Conservation (phyloP, 2,329 filamentous ascomycete species). For the Talaromyces sp. region DNA sequence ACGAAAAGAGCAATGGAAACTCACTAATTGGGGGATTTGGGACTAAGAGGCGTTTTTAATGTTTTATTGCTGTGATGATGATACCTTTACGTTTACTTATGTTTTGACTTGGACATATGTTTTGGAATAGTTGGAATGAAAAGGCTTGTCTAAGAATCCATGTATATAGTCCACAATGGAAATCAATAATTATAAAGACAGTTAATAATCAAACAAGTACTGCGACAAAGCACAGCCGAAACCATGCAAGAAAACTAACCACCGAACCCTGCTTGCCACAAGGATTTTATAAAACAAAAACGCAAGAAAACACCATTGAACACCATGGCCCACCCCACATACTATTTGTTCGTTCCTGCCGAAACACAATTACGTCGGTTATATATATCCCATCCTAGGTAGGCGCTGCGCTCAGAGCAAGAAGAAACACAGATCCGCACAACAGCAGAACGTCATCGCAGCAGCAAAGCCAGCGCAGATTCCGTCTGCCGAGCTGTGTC, state of each 20-base stretch:
- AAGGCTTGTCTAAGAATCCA: not conserved
- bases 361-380: not conserved
- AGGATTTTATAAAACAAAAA: not conserved
- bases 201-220: not conserved
- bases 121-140: not conserved
- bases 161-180: not conserved
- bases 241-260: not conserved
- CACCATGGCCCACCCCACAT: not conserved
- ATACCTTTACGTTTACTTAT: not conserved
- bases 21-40: not conserved
- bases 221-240: not conserved
- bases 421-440: slow-evolving; percentile 25
- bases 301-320: not conserved
- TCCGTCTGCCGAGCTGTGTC: slow-evolving; percentile 21
- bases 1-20: not conserved
- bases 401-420: not conserved
- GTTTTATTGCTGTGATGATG: not conserved
- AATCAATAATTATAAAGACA: not conserved
- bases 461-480: slow-evolving; percentile 45
- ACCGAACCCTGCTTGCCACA: not conserved
- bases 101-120: not conserved
- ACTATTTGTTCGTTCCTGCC: not conserved
- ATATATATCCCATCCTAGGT: not conserved
- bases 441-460: slow-evolving; percentile 46
- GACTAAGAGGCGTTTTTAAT: not conserved